These are phyloP conservation scores for Lepidium didymum DNA, from an alignment of 345 rosid species.

Conservation along the genomic window DNA sequence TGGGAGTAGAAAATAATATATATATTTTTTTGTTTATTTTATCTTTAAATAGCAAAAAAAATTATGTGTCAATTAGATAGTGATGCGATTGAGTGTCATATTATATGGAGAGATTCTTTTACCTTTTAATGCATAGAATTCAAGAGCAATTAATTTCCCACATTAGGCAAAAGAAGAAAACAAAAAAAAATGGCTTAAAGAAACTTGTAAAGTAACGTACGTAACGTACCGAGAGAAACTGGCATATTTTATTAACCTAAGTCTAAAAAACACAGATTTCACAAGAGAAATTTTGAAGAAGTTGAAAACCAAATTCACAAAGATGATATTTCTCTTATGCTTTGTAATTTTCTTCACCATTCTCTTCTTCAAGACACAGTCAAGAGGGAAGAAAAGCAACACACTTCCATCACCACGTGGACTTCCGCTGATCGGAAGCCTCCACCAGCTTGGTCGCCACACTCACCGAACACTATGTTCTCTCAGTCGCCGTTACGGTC, in stretches of 20 bases:
- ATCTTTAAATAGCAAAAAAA: background rate
- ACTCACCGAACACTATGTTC: slow-evolving; percentile 38
- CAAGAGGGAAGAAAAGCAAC: background rate
- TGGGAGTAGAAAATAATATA: background rate
- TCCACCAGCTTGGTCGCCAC: slow-evolving; percentile 38
- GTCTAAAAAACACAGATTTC: background rate
- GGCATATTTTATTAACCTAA: background rate
- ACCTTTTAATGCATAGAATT: background rate
- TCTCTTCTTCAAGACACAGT: background rate
- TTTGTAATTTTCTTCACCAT: background rate
- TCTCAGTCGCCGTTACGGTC: slow-evolving; percentile 40
- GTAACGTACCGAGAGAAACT: slow-evolving; percentile 1
- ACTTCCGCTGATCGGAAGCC: slow-evolving; percentile 54
- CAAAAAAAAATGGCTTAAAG: background rate
- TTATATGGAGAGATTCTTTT: background rate
- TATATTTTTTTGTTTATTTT: background rate
- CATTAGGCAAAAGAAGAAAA: background rate
- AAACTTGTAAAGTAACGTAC: background rate
- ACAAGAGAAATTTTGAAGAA: background rate
- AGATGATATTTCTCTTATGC: slow-evolving; percentile 16
- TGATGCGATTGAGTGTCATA: background rate
- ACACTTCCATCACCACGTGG: slow-evolving; percentile 45
- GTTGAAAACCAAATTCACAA: background rate
- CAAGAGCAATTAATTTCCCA: background rate
- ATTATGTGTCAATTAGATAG: background rate